Base-by-base conservation (phyloP, 306 rosid genomes). In the Cajanus cajan region DNA sequence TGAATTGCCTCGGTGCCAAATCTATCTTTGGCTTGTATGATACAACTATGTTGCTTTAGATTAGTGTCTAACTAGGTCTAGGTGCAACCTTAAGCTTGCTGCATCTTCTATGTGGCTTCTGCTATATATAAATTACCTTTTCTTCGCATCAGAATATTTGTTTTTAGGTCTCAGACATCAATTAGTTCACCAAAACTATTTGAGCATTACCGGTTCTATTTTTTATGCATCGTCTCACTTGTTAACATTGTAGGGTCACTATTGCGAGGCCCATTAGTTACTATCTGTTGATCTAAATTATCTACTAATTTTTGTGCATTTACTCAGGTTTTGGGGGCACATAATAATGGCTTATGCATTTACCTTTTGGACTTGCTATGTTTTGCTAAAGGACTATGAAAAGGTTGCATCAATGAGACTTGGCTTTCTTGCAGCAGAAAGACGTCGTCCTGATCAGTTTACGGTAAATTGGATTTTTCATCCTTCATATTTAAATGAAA, bases 351-450 rank as follows among this genome's bases (percentile, higher is more conserved):
- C 93, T 71, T 93, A 91, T 80, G 87, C 76, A 15, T 87, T 91
- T 85, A 91, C 98, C 74, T 65, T 93, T 78, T 93, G 96, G 97
- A 87, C 90, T 25, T 93, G 93, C 83, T 91, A 84, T 54, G 85
- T 93, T 52, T 68, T 93, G 87, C 43, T 82, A 18, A 88, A 72
- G 89, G 98, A 93, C 72, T 93, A 93, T 82, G 90, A 54, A 71
- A 91, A 24, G 59, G 83, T 91, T 41, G 89, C 93, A 64, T 39
- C 55, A 0, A 83, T 89, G 94, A 88, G 98, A 71, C 79, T 91
- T 78, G 85, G 87, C 12, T 93, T 93, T 85, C 90, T 91, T 80
- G 91, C 93, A 68, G 33, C 88, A 34, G 90, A 85, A 80, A 87
- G 37, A 55, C 97, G 98, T 22, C 90, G 90, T 44, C 89, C 98